Evolutionary conservation across 2,329 filamentous ascomycete genomes (phyloP), one percentile per base, ranked within the genome.

Genomic region (Graphilbum ipis-grandicollis): DNA sequence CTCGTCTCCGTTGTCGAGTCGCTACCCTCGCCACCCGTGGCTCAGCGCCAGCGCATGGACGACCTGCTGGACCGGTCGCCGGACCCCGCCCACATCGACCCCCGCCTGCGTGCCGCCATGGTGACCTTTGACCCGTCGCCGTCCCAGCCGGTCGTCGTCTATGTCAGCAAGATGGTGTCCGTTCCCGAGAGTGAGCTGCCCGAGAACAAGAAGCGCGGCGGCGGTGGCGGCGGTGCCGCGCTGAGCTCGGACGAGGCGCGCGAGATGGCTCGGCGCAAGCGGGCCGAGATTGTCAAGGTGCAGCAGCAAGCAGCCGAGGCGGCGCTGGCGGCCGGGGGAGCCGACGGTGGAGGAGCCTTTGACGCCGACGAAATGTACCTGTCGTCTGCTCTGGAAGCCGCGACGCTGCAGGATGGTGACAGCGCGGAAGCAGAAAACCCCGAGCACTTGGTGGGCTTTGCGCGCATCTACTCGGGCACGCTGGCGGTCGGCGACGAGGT

Each of bases 91-190:
- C 65, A 73, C 46, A 75, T 96, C 33, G 74, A 81, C 37, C 58
- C 69, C 2, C 59, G 64, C 7, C 60, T 96, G 37, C 78, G 74
- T 46, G 65, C 79, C n/a, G 83, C 88, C 5, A 88, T 96, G 76
- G 59, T 80, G 2, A 66, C 75, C 1, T 94, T 93, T 52, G 81
- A 80, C 49, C 71, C 71, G 4, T 66, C 65, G 0, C 65, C 70
- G 29, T 66, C 75, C 1, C 79, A 80, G 39, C 86, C 88, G 0
- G 75, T 93, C 0, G 83, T 98, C 2, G 88, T 83, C 9, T 98
- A 93, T 46, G 82, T 98, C 42, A 96, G 88, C 59, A 98, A 98
- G 55, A 94, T 98, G 85, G 82, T 96, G 2, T 90, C 90, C 0
- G 68, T 98, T 12, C 88, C 85, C 0, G 83, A 92, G 50, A 94